Percentiles rank a stretch among this genome's conserved stretches.
Conservation (phyloP, 208 protist genomes). For the Vickermania ingenoplastis region DNA sequence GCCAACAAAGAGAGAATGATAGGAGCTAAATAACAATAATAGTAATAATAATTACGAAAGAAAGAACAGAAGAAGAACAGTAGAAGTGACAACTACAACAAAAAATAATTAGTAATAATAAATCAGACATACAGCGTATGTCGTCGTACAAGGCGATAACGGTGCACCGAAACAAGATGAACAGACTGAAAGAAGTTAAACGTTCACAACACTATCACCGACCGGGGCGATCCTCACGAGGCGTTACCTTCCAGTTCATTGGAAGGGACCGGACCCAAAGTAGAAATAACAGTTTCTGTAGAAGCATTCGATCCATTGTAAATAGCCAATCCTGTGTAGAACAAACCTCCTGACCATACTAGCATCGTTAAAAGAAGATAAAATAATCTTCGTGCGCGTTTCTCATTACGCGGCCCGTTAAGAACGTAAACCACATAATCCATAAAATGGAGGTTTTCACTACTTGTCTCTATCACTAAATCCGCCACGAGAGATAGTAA, state of each 20-base stretch:
- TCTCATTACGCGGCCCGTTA: slow-evolving; percentile 17
- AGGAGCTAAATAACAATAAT: no score
- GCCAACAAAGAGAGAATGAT: no score
- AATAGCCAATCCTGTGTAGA: slow-evolving; percentile 25
- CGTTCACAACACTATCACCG: no score
- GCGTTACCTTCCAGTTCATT: not conserved
- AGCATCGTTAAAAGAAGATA: slow-evolving; percentile 43
- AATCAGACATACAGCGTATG: not conserved
- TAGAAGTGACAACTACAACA: slow-evolving; percentile 1
- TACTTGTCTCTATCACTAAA: slow-evolving; percentile 15
- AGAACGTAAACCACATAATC: slow-evolving; percentile 29
- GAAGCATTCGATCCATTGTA: not conserved
- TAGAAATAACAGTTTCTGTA: not conserved
- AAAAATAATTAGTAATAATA: slow-evolving; percentile 2
- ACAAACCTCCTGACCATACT: slow-evolving; percentile 45
- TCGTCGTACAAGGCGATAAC: no score
- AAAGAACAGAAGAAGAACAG: slow-evolving; percentile 2
- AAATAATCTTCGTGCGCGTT: slow-evolving; percentile 13
- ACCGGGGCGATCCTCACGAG: no score
- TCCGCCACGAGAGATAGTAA: slow-evolving; percentile 45
- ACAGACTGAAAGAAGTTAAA: no score
- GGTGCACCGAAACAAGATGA: no score
- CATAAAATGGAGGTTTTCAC: slow-evolving; percentile 26
- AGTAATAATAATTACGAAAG: slow-evolving; percentile 1
- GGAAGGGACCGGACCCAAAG: not conserved